Conservation (phyloP, 2,329 filamentous ascomycete species). For the Apiospora hydei region DNA sequence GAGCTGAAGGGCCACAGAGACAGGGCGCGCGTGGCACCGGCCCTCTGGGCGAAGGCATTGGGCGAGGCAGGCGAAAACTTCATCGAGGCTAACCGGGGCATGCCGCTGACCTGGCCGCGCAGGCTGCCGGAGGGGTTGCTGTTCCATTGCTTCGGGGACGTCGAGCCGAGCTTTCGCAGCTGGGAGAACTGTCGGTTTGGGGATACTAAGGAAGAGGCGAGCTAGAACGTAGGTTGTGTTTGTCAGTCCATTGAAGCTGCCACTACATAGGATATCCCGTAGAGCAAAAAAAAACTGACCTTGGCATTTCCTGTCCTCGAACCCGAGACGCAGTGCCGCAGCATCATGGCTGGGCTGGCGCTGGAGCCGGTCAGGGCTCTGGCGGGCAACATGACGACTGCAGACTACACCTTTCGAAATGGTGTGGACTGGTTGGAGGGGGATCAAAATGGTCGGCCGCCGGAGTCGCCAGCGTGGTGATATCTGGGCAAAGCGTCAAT, state of each 20-base stretch:
- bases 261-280: not conserved
- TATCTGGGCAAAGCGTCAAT: constrained; percentile 1
- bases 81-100: constrained; percentile 27
- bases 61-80: constrained; percentile 16
- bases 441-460: not conserved
- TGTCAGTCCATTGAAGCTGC: not conserved
- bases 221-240: not conserved
- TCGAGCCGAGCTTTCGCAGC: constrained; percentile 26
- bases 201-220: constrained; percentile 11
- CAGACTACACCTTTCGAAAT: not conserved
- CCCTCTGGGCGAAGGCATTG: constrained; percentile 38
- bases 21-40: constrained; percentile 40
- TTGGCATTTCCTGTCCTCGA: not conserved
- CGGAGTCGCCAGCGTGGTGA: not conserved
- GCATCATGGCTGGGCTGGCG: constrained; percentile 20
- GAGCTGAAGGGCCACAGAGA: constrained; percentile 44
- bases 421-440: not conserved
- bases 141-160: constrained; percentile 25
- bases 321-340: constrained; percentile 8
- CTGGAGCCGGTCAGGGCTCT: constrained; percentile 15
- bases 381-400: constrained; percentile 23
- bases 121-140: constrained; percentile 24
- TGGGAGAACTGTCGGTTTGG: constrained; percentile 30
- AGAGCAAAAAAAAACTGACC: not conserved
- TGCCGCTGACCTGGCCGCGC: constrained; percentile 26